Conservation (phyloP, 2,329 filamentous ascomycete genomes). For the Nannizzia gypsea region DNA sequence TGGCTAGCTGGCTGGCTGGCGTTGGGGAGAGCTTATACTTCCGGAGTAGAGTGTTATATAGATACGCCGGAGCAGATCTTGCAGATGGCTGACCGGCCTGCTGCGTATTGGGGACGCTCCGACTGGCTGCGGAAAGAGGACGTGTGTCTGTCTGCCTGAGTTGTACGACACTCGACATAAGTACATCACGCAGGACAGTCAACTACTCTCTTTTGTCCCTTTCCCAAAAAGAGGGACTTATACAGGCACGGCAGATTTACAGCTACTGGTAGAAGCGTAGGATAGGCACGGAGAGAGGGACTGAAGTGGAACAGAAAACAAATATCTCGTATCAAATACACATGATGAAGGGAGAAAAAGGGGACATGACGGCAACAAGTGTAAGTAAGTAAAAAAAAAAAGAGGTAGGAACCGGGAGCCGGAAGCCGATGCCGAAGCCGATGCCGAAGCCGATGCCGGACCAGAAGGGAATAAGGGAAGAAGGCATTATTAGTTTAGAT, state of each 20-base stretch:
- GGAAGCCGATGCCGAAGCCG: conserved; percentile 4
- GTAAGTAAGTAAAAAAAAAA: not conserved
- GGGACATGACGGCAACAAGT: not conserved
- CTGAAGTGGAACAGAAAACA: conserved; percentile 5
- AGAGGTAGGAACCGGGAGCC: conserved; percentile 4
- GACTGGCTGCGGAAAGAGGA: not conserved
- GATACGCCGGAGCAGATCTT: too few species aligned
- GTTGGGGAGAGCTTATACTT: not conserved
- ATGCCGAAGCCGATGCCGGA: conserved; percentile 12
- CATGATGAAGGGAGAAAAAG: not conserved
- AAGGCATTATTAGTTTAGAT: too few species aligned
- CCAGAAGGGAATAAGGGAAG: conserved; percentile 4
- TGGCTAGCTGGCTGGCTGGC: not conserved
- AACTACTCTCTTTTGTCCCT: too few species aligned
- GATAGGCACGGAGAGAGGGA: too few species aligned
- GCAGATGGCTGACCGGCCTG: not conserved
- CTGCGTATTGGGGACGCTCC: not conserved
- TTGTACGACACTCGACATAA: too few species aligned
- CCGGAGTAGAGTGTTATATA: too few species aligned
- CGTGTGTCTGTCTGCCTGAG: too few species aligned
- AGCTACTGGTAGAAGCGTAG: too few species aligned
- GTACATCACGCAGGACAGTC: too few species aligned
- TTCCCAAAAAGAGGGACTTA: not conserved
- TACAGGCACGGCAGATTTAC: not conserved
- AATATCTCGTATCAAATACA: conserved; percentile 6